Percentiles rank a stretch among this genome's conserved stretches.
These are phyloP conservation scores for Toxicodendron radicans DNA, from an alignment of 345 rosid species.

Conservation along the genomic window DNA sequence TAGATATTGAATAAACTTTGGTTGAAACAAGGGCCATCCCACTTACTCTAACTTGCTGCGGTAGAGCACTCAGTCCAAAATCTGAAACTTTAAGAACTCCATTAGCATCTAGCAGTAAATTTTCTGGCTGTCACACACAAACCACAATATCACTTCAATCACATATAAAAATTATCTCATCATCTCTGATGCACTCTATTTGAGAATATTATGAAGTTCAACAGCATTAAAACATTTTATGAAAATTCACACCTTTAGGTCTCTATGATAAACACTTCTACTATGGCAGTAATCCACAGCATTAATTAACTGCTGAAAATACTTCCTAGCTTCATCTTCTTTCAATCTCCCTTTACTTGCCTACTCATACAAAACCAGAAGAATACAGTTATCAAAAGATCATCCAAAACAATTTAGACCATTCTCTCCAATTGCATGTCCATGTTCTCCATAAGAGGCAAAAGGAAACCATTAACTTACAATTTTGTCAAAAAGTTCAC, in stretches of 20 bases:
- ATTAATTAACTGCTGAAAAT: conserved; percentile 93
- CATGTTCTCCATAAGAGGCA: background rate
- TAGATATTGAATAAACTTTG: background rate
- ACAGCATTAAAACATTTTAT: background rate
- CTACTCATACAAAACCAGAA: conserved; percentile 33
- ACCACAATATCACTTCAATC: conserved; percentile 13
- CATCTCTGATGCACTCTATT: conserved; percentile 2
- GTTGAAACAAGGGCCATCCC: conserved; percentile 3
- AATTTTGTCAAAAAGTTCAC: conserved; percentile 97
- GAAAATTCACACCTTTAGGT: conserved; percentile 63
- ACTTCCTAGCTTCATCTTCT: conserved; percentile 95
- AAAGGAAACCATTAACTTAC: conserved; percentile 46
- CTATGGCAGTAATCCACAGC: conserved; percentile 98
- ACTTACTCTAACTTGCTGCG: conserved; percentile 98
- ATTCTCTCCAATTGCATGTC: background rate
- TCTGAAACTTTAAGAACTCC: conserved; percentile 91
- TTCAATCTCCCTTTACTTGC: conserved; percentile 90
- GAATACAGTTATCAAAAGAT: background rate
- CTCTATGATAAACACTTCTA: conserved; percentile 94
- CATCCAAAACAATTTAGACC: background rate
- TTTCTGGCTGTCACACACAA: conserved; percentile 77
- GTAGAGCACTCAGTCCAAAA: conserved; percentile 97
- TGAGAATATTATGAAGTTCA: background rate
- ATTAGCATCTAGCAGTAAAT: conserved; percentile 83
- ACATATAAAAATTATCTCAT: conserved; percentile 6